Percentiles rank a stretch among this genome's conserved stretches.
These are phyloP conservation scores for Stachybotrys echinatus DNA, from an alignment of 2,329 filamentous ascomycete genomes.

Conservation along the genomic window DNA sequence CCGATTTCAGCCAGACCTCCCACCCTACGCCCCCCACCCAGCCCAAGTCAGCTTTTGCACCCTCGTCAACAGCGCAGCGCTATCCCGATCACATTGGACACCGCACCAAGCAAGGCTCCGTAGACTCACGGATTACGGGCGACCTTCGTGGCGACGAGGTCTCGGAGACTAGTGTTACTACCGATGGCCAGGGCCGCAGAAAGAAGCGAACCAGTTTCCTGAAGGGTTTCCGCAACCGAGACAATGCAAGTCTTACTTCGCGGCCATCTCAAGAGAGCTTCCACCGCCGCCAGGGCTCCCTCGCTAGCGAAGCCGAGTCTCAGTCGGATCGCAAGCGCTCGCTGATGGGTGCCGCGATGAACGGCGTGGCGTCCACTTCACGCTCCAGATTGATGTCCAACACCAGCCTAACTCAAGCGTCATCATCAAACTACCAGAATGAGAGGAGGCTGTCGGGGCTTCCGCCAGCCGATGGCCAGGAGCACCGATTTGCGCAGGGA, in stretches of 20 bases:
- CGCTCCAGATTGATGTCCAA: conserved; percentile 11
- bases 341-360: conserved; percentile 27
- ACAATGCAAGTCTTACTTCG: neutral
- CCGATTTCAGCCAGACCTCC: conserved; percentile 1
- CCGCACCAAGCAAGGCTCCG: conserved; percentile 6
- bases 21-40: conserved; percentile 3
- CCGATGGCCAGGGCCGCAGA: conserved; percentile 31
- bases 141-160: conserved; percentile 30
- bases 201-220: conserved; percentile 36
- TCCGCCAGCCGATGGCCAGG: neutral
- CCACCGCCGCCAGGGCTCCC: conserved; percentile 12
- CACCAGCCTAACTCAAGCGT: conserved; percentile 10
- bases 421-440: conserved; percentile 9
- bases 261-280: conserved; percentile 10
- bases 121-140: neutral
- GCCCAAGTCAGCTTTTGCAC: conserved; percentile 4
- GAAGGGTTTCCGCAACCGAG: neutral
- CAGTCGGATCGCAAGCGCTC: conserved; percentile 32
- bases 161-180: conserved; percentile 34
- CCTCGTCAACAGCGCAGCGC: conserved; percentile 11
- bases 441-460: neutral
- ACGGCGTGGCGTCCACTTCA: conserved; percentile 9
- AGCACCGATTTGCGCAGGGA: neutral
- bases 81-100: conserved; percentile 42
- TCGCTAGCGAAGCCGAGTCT: conserved; percentile 6